Conservation (phyloP, 2,329 filamentous ascomycete species). For the Rosellinia necatrix region DNA sequence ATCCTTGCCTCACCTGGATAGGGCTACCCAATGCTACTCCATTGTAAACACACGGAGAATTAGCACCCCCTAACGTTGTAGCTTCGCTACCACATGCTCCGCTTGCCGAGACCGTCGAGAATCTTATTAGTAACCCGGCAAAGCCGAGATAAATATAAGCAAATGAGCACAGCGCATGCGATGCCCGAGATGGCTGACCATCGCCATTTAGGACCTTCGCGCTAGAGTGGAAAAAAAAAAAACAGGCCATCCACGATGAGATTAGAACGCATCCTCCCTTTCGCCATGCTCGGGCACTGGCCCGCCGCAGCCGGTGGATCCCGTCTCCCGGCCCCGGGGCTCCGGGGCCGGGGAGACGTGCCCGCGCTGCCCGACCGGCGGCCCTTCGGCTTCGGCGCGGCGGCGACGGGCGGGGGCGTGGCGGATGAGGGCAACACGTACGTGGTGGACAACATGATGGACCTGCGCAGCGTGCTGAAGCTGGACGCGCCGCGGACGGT, state of each 20-base stretch:
- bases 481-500: conserved; percentile 24
- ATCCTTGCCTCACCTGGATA: conserved; percentile 1
- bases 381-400: conserved; percentile 30
- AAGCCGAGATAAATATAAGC: not conserved
- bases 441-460: conserved; percentile 30
- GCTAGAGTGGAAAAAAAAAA: not conserved
- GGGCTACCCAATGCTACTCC: not conserved
- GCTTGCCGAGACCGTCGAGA: conserved; percentile 4
- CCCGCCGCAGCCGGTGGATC: not conserved
- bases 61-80: conserved; percentile 4
- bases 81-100: conserved; percentile 17
- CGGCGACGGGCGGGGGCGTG: conserved; percentile 24
- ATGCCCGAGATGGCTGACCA: not conserved
- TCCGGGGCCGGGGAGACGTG: not conserved
- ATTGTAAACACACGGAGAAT: conserved; percentile 22
- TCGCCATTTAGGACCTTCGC: too few relatives aligned
- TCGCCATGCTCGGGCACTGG: conserved; percentile 4
- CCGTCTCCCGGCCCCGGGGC: not conserved
- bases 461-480: conserved; percentile 25
- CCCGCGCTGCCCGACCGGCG: conserved; percentile 25
- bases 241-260: conserved; percentile 3
- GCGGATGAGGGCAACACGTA: conserved; percentile 21
- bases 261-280: not conserved
- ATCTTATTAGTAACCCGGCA: not conserved
- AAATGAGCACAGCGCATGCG: not conserved